A percentile compares a stretch with the other conserved stretches of the same genome.
These are phyloP conservation scores for Elsinoe necatrix DNA, from an alignment of 2,329 filamentous ascomycete genomes.

Conservation along the genomic window DNA sequence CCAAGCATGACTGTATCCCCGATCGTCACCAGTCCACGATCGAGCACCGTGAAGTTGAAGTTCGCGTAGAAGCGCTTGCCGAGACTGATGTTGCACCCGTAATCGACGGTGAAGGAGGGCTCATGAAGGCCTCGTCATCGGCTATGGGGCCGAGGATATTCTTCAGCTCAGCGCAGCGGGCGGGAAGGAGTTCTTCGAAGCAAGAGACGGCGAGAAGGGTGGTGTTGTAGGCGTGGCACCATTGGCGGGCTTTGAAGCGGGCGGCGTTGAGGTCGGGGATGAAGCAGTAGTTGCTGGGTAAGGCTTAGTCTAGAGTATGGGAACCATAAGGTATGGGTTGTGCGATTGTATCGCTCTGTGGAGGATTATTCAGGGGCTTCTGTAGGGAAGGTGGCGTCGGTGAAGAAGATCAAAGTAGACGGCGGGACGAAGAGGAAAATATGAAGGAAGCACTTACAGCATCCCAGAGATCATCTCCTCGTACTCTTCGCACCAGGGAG, in stretches of 20 bases:
- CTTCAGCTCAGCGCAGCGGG: constrained; percentile 25
- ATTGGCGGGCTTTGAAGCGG: constrained; percentile 47
- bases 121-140: constrained; percentile 45
- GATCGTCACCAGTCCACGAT: constrained; percentile 45
- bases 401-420: too few species aligned
- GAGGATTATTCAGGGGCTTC: neutral
- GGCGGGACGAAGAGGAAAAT: too few species aligned
- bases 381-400: neutral
- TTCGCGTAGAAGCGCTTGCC: constrained; percentile 58
- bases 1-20: constrained; percentile 46
- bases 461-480: constrained; percentile 58
- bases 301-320: too few species aligned
- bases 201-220: constrained; percentile 38
- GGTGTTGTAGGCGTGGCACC: constrained; percentile 52
- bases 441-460: constrained; percentile 41
- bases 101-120: constrained; percentile 54
- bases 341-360: too few species aligned
- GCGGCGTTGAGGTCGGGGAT: constrained; percentile 42
- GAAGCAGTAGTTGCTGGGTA: constrained; percentile 42
- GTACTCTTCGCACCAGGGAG: constrained; percentile 53
- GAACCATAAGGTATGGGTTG: too few species aligned
- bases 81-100: constrained; percentile 56
- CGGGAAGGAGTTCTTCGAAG: constrained; percentile 25
- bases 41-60: constrained; percentile 47
- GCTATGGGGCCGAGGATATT: constrained; percentile 29